Percentiles rank a stretch among this genome's conserved stretches.
phyloP scores from a whole-genome alignment of 495 filamentous ascomycete genomes.

The Aspergillus steynii region DNA sequence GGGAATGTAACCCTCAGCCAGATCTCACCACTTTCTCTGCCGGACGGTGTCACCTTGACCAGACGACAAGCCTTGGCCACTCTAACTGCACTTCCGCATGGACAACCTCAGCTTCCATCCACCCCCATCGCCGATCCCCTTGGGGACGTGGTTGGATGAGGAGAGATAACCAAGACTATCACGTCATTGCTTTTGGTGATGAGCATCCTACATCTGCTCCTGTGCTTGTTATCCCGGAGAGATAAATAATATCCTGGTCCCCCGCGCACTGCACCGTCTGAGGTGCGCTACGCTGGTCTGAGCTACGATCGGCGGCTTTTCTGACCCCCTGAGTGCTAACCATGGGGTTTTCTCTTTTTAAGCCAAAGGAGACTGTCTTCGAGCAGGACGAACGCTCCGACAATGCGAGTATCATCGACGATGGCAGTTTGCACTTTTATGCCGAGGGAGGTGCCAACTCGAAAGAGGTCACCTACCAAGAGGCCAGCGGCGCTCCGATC shows the following conservation, averaged over 20 bases:
- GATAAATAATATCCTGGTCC: not conserved
- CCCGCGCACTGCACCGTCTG: too few species aligned
- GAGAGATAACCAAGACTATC: not conserved
- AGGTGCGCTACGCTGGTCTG: not conserved
- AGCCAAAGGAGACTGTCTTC: not conserved
- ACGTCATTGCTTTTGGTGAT: slow-evolving; percentile 2
- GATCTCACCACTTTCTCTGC: not conserved
- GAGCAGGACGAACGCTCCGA: slow-evolving; percentile 8
- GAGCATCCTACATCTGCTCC: not conserved
- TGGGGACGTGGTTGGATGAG: not conserved
- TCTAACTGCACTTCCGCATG: not conserved
- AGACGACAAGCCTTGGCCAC: slow-evolving; percentile 3
- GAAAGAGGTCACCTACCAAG: slow-evolving; percentile 57
- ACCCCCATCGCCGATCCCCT: not conserved
- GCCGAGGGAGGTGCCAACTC: slow-evolving; percentile 57
- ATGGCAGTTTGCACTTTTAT: slow-evolving; percentile 49
- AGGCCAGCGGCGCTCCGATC: slow-evolving; percentile 63
- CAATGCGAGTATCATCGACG: slow-evolving; percentile 20
- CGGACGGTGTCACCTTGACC: not conserved
- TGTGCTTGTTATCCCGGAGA: not conserved
- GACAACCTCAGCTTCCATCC: not conserved
- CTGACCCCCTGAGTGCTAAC: not conserved
- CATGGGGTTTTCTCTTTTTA: slow-evolving; percentile 1
- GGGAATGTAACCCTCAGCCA: slow-evolving; percentile 1
- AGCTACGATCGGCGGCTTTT: not conserved